Evolutionary conservation across 1,139 yeast genomes (phyloP).

Genomic region (Candida dubliniensis): DNA sequence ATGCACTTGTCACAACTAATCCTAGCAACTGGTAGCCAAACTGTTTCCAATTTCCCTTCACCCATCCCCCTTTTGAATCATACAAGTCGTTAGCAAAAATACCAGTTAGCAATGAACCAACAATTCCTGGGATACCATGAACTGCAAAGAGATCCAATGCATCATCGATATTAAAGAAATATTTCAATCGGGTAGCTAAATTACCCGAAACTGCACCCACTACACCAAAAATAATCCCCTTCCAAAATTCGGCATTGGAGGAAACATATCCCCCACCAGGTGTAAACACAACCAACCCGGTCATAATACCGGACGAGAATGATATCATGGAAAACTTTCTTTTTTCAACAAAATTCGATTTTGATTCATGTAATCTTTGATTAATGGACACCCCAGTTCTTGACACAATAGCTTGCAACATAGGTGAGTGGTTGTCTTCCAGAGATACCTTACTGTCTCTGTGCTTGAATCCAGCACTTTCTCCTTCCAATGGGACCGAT

Average conservation of each 20-base stretch:
- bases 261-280: conserved; percentile 49
- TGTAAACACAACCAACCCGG: conserved; percentile 46
- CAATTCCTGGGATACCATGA: conserved; percentile 47
- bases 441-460: neutral
- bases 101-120: conserved; percentile 45
- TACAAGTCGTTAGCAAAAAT: conserved; percentile 38
- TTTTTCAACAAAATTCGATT: conserved; percentile 19
- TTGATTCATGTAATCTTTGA: conserved; percentile 23
- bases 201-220: conserved; percentile 41
- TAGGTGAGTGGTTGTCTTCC: neutral
- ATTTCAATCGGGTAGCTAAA: conserved; percentile 43
- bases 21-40: conserved; percentile 51
- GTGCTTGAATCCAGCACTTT: neutral
- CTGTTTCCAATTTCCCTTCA: conserved; percentile 48
- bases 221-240: conserved; percentile 40
- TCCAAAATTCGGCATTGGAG: conserved; percentile 42
- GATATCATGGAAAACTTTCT: conserved; percentile 43
- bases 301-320: conserved; percentile 43
- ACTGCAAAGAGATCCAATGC: conserved; percentile 48
- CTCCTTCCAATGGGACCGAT: conserved; percentile 37
- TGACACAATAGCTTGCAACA: conserved; percentile 12
- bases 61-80: conserved; percentile 48
- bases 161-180: conserved; percentile 41
- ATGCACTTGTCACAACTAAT: conserved; percentile 39
- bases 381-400: conserved; percentile 22